These are phyloP conservation scores for Carex scoparia DNA, from an alignment of 176 grass and related monocot species.

Conservation along the genomic window DNA sequence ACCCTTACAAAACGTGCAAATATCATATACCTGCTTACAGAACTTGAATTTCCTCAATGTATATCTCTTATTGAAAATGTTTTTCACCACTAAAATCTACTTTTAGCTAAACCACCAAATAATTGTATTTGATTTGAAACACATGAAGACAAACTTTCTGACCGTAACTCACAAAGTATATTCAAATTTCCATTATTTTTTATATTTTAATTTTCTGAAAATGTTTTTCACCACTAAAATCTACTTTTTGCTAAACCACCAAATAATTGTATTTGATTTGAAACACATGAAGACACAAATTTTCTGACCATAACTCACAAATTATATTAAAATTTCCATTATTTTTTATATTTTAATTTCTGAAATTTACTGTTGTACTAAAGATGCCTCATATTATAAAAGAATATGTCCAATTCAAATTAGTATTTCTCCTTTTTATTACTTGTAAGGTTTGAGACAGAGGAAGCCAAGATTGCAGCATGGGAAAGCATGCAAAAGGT, in stretches of 20 bases:
- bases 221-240: background rate
- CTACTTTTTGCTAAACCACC: background rate
- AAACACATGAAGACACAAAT: background rate
- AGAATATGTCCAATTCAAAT: background rate
- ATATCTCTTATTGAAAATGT: background rate
- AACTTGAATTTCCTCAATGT: background rate
- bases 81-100: background rate
- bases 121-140: background rate
- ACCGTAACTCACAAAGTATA: background rate
- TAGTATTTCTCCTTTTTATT: conserved; percentile 3
- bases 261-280: background rate
- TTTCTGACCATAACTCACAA: background rate
- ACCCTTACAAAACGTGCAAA: background rate
- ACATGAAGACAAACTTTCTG: background rate
- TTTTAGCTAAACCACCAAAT: background rate
- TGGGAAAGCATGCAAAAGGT: conserved; percentile 95
- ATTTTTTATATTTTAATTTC: background rate
- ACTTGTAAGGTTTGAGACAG: conserved; percentile 56
- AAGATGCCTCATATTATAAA: background rate
- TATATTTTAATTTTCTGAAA: background rate
- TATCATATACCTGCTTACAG: background rate
- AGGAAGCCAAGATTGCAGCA: conserved; percentile 73
- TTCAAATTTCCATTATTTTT: background rate
- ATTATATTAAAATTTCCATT: background rate
- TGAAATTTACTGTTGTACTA: background rate